A percentile compares a stretch with the other conserved stretches of the same genome.
phyloP scores from a whole-genome alignment of 176 grass and related monocot genomes.

The Lolium rigidum region DNA sequence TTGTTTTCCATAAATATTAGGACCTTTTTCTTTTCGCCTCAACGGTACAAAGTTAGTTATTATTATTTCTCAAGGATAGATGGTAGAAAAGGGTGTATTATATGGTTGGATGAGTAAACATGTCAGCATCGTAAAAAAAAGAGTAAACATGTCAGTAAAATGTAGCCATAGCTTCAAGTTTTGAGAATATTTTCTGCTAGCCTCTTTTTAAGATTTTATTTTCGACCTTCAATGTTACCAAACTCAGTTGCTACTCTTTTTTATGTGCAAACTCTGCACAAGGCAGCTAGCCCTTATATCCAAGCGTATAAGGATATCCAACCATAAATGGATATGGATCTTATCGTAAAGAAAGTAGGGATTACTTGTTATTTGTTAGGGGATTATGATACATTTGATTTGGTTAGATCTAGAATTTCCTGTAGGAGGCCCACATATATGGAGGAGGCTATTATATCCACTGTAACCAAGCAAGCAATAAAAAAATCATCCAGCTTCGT shows the following conservation, averaged over 20 bases:
- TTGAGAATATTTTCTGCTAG: slow-evolving; percentile 16
- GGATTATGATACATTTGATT: neutral
- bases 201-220: neutral
- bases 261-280: neutral
- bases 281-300: neutral
- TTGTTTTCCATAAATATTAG: neutral
- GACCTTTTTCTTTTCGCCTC: neutral
- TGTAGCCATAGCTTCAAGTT: neutral
- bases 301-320: neutral
- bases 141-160: neutral
- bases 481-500: neutral
- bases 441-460: neutral
- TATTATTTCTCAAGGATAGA: slow-evolving; percentile 22
- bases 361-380: neutral
- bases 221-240: slow-evolving; percentile 11
- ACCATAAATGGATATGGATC: neutral
- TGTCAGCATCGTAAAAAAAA: neutral
- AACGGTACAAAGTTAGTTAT: neutral
- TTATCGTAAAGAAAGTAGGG: neutral
- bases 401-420: neutral
- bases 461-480: neutral
- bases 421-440: neutral
- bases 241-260: neutral
- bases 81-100: neutral
- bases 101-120: slow-evolving; percentile 7